Base-by-base conservation (phyloP, 768 basidiomycete genomes). In the Atractiella rhizophila region DNA sequence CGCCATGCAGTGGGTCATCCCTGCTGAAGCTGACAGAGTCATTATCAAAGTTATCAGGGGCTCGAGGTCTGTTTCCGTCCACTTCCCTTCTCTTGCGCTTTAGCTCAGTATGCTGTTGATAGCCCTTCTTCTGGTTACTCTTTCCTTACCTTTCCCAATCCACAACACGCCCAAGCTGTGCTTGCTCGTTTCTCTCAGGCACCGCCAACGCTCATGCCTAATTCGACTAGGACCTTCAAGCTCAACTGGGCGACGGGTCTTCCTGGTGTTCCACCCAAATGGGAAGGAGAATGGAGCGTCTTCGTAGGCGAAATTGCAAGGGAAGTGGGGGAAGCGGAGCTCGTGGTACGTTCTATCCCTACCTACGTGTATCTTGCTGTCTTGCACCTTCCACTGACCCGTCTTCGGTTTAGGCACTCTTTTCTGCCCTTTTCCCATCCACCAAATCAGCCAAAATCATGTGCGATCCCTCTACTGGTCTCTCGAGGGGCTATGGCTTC, bases 281-380 rank as follows among this genome's bases (percentile, higher is more conserved):
- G 52, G 52, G 49, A 53, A 30, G 48, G 50, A 57, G 85, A 88
- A 60, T 86, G 76, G 56, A 81, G 78, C 58, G 81, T 91, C 40
- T 91, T 91, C 52, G 83, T 88, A 3, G 83, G 83, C 32, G 83
- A 91, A 59, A 67, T 91, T 32, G 81, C 81, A 3, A 76, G 82
- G 9, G 82, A 85, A 60, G 80, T 80, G 5, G 81, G 79, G 50
- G 85, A 88, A 60, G 77, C 77, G n/a, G 83, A 91, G 57, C 64
- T 88, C n/a, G 80, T 88, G 37, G 78, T 77, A 20, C 76, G 85
- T 50, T 81, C 5, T 30, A 10, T 34, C 13, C 27, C 24, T 11
- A 40, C 28, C 4, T n/a, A n/a, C n/a, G n/a, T n/a, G n/a, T n/a
- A n/a, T n/a, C n/a, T n/a, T n/a, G n/a, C n/a, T n/a, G n/a, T n/a